phyloP scores from a whole-genome alignment of 495 filamentous ascomycete genomes.

The Terfezia boudieri region DNA sequence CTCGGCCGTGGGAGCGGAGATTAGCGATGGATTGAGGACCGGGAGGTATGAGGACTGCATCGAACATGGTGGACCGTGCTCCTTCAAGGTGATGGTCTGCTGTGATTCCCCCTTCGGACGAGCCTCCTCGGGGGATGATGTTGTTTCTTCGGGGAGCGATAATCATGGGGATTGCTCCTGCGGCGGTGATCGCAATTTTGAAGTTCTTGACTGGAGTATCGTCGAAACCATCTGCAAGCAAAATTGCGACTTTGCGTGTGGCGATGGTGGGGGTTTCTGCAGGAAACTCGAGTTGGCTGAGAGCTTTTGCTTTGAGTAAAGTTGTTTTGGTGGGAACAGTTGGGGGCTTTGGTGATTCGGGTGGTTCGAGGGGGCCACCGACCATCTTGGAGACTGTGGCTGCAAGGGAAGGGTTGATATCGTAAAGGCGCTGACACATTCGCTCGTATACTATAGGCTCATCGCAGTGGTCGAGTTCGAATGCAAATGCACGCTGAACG shows the following conservation, averaged over 20 bases:
- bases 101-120: constrained; percentile 29
- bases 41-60: constrained; percentile 60
- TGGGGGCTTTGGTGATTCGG: constrained; percentile 2
- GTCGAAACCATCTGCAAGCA: constrained; percentile 69
- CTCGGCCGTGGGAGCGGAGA: constrained; percentile 49
- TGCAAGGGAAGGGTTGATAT: constrained; percentile 53
- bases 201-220: constrained; percentile 38
- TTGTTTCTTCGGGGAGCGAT: constrained; percentile 40
- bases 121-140: constrained; percentile 29
- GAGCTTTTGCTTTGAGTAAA: constrained; percentile 36
- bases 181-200: constrained; percentile 36
- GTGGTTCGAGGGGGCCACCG: constrained; percentile 28
- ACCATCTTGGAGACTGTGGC: constrained; percentile 45
- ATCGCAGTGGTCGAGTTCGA: constrained; percentile 80
- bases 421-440: constrained; percentile 41
- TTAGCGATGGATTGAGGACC: constrained; percentile 35
- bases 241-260: constrained; percentile 51
- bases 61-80: constrained; percentile 68
- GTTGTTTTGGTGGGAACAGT: constrained; percentile 30
- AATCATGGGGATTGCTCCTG: constrained; percentile 44
- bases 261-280: constrained; percentile 41
- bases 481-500: constrained; percentile 44
- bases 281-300: constrained; percentile 48
- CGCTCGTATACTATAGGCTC: constrained; percentile 59
- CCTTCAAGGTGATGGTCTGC: constrained; percentile 69